Percentiles rank a stretch among this genome's conserved stretches.
Evolutionary conservation across 1,284 basidiomycete species (phyloP).

Genomic region (Tilletia caries): DNA sequence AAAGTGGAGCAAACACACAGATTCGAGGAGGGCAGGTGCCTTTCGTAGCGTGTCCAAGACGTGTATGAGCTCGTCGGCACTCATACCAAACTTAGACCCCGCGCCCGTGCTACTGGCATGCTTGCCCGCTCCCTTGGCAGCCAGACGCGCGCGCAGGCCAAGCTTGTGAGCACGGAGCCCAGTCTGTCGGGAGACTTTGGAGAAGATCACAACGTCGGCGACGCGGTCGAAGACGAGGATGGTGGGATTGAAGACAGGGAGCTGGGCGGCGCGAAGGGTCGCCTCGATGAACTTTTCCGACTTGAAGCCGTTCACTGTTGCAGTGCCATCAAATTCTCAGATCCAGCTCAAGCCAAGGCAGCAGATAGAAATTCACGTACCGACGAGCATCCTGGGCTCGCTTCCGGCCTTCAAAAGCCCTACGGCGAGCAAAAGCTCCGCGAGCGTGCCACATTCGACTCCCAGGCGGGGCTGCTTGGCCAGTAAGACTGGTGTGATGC

Average conservation of each 20-base stretch:
- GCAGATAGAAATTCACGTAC: neutral
- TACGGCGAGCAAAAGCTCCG: neutral
- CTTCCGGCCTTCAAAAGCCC: neutral
- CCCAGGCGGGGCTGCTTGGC: neutral
- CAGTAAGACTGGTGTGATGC: neutral
- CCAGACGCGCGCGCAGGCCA: neutral
- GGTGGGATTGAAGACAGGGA: neutral
- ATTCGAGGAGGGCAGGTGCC: neutral
- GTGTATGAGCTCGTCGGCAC: neutral
- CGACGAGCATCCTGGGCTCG: neutral
- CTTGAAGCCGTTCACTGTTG: neutral
- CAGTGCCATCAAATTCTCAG: neutral
- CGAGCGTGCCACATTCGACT: neutral
- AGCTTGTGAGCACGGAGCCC: neutral
- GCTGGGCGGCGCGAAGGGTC: neutral
- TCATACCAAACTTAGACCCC: neutral
- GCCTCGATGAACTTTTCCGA: conserved; percentile 6
- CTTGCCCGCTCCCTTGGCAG: neutral
- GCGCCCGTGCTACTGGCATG: neutral
- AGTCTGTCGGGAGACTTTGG: neutral
- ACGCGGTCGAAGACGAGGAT: conserved; percentile 5
- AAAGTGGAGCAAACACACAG: neutral
- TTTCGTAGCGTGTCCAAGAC: neutral
- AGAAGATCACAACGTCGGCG: neutral
- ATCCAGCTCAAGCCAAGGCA: no score